Percentiles rank a stretch among this genome's conserved stretches.
Conservation (phyloP, 169 alveolate species). For the Theileria sp. region DNA sequence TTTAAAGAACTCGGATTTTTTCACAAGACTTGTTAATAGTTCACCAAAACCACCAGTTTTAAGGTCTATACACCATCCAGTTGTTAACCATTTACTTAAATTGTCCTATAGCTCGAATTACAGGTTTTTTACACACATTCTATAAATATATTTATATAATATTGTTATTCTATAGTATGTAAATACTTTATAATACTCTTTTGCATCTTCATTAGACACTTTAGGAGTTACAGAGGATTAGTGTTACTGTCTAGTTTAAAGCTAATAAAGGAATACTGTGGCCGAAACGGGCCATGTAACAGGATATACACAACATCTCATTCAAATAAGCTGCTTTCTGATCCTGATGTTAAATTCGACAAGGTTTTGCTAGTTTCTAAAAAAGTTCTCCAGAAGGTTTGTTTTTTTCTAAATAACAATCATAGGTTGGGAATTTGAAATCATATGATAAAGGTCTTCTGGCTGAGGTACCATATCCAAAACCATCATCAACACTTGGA, state of each 20-base stretch:
- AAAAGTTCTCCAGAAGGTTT: conserved; percentile 49
- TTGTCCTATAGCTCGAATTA: conserved; percentile 56
- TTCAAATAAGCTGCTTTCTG: conserved; percentile 50
- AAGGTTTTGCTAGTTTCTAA: conserved; percentile 51
- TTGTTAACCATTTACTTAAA: conserved; percentile 54
- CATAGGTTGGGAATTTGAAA: conserved; percentile 30
- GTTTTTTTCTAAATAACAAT: background rate
- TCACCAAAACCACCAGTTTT: conserved; percentile 63
- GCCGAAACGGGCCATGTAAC: conserved; percentile 50
- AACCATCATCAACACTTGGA: conserved; percentile 51
- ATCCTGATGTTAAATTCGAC: conserved; percentile 39
- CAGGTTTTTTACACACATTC: conserved; percentile 38
- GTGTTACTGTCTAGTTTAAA: conserved; percentile 54
- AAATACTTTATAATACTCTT: background rate
- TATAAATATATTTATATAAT: background rate
- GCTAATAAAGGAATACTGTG: conserved; percentile 60
- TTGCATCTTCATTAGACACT: background rate
- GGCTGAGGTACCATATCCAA: conserved; percentile 65
- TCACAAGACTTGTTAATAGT: conserved; percentile 62
- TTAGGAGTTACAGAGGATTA: conserved; percentile 56
- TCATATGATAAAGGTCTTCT: conserved; percentile 53
- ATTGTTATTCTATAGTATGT: background rate
- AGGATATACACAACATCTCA: conserved; percentile 62
- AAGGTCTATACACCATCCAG: conserved; percentile 59
- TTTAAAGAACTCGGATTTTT: conserved; percentile 23